Evolutionary conservation across 768 basidiomycete species (phyloP).

Genomic region (Boletus insuetus): DNA sequence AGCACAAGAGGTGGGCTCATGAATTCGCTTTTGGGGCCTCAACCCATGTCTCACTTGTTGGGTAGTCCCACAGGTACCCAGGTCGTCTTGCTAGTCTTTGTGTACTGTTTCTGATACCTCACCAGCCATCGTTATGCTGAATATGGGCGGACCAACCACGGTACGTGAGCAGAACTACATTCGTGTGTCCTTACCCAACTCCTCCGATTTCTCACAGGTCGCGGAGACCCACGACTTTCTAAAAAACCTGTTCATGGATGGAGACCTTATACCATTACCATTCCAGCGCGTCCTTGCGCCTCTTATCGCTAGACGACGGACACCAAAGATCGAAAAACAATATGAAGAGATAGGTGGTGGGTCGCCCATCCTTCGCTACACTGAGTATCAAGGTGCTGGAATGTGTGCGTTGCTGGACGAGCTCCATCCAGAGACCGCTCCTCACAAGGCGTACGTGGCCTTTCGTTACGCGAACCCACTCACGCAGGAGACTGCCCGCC

Average conservation of each 20-base stretch:
- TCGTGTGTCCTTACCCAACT: neutral
- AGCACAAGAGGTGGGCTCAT: slow-evolving; percentile 43
- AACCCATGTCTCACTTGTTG: slow-evolving; percentile 11
- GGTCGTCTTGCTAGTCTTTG: neutral
- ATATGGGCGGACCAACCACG: slow-evolving; percentile 97
- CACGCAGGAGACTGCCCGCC: slow-evolving; percentile 75
- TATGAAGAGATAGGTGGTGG: slow-evolving; percentile 95
- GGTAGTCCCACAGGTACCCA: slow-evolving; percentile 60
- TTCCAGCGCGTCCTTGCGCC: slow-evolving; percentile 89
- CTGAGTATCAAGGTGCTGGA: slow-evolving; percentile 80
- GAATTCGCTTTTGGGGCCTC: neutral
- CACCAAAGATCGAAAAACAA: slow-evolving; percentile 92
- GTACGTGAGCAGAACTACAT: slow-evolving; percentile 42
- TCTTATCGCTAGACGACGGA: slow-evolving; percentile 81
- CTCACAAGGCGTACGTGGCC: slow-evolving; percentile 94
- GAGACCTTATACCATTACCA: slow-evolving; percentile 93
- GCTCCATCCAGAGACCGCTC: slow-evolving; percentile 87
- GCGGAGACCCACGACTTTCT: slow-evolving; percentile 92
- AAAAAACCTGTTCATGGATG: slow-evolving; percentile 85
- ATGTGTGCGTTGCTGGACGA: slow-evolving; percentile 93
- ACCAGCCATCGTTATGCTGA: slow-evolving; percentile 90
- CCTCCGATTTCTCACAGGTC: slow-evolving; percentile 50
- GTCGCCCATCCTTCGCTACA: slow-evolving; percentile 92
- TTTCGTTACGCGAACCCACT: slow-evolving; percentile 93
- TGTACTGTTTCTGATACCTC: slow-evolving; percentile 18